Percentiles rank a stretch among this genome's conserved stretches.
Conservation (phyloP, 108 stramenopile species). For the Ochromonas danica region DNA sequence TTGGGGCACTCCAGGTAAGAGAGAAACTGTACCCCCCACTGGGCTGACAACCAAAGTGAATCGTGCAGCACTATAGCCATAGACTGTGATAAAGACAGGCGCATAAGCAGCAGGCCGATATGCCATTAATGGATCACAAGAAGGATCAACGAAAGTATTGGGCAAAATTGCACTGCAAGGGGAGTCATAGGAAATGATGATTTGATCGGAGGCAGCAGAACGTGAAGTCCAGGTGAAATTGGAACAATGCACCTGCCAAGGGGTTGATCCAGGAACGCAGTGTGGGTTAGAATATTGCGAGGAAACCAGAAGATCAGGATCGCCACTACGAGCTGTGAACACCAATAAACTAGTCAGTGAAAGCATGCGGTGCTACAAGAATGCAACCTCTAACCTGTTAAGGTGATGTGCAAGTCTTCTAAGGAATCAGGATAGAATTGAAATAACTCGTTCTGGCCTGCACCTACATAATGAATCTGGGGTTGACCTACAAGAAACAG, state of each 20-base stretch:
- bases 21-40: not conserved
- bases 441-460: conserved; percentile 1
- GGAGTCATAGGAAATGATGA: conserved; percentile 22
- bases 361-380: too few species aligned
- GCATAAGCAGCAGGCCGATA: not conserved
- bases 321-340: conserved; percentile 8
- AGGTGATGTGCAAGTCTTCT: not conserved
- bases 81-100: not conserved
- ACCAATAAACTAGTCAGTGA: too few species aligned
- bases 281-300: not conserved
- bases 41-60: not conserved
- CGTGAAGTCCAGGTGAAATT: conserved; percentile 28
- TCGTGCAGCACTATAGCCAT: not conserved
- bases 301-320: conserved; percentile 17
- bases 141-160: not conserved
- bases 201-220: conserved; percentile 5
- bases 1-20: conserved; percentile 26
- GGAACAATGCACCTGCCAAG: not conserved
- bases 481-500: conserved; percentile 3
- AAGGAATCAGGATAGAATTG: conserved; percentile 1
- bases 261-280: not conserved
- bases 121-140: conserved; percentile 4
- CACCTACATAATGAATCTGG: conserved; percentile 2
- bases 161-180: not conserved
- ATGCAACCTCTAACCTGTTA: too few species aligned